Base-by-base conservation (phyloP, 176 grass and related monocot species). In the Oryza rufipogon region DNA sequence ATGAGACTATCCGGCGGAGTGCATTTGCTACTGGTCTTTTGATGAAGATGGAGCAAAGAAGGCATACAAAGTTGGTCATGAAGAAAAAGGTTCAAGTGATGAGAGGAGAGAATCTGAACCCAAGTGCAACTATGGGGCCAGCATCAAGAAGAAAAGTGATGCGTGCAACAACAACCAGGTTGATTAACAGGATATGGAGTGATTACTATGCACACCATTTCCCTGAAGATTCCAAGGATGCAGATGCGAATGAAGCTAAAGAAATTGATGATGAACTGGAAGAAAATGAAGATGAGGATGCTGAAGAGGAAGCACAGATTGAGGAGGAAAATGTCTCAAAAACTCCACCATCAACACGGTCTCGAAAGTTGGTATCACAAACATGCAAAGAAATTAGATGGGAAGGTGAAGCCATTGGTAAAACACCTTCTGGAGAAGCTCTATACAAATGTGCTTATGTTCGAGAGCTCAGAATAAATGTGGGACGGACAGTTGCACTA, bases 191-290 rank as follows among this genome's bases (percentile, higher is more conserved):
- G 64, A 92, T 97, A 54, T 97, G 92, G 92, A 86, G 84, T 12
- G 92, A 97, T 51, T 97, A 97, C 78, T 97, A 97, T 70, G 81
- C 89, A 60, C 94, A 91, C 86, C 81, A 91, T 88, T 97, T 94
- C 70, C 95, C 95, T 66, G 95, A 97, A 65, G 92, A 95, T 80
- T 75, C 71, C 33, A 92, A 84, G 71, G 92, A 93, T 70, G 82
- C 9, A 12, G 82, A 88, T 83, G 78, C 64, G 49, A 87, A 89
- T 77, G 95, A 91, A 84, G 54, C 77, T 81, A 87, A 90, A 85
- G 94, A 92, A 80, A 23, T 91, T 73, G 95, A 94, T 20, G 92
- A 93, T n/a, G 94, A 94, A 49, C 89, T 77, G 74, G 92, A 94
- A 87, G 89, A 92, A 41, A 94, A 88, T 83, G 88, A 97, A 66